Evolutionary conservation across 768 basidiomycete species (phyloP), one percentile per base, ranked within the genome.

Genomic region (Russula olivacea): DNA sequence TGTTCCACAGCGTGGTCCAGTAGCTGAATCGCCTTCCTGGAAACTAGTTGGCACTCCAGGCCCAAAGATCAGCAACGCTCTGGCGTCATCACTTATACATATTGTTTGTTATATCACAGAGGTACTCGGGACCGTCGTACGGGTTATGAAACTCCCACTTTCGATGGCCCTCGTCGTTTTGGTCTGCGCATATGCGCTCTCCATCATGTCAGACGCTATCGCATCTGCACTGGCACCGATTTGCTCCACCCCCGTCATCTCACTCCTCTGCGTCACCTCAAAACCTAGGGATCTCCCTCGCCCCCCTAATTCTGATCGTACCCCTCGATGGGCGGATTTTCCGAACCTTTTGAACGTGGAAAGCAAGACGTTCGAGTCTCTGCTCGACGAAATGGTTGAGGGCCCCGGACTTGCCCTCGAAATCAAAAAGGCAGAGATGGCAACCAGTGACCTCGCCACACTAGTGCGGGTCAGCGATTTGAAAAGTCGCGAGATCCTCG

Each of bases 371-470:
- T 84, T 91, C 60, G 86, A 84, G 58, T 77, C 87, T 66, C 73
- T 91, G 19, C 71, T 87, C 28, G 83, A 82, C 53, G 82, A 84
- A 51, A 77, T 84, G 0, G 77, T 80, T 0, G 83, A 85, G 2
- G 81, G 83, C 0, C 82, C 85, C 0, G 78, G 77, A 6, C 71
- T 92, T 41, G 82, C 87, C 5, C 70, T 88, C 49, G 82, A 88
- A 59, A 81, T 92, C 66, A 84, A 89, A 73, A 86, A 84, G 71
- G 85, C 88, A 15, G 86, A 91, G 68, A 85, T 91, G 81, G 90
- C 88, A 15, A 88, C 86, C 1, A 76, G 73, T 25, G 89, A 92
- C 70, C 76, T 92, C 56, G 75, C 81, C 15, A 78, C 82, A 6
- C 76, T 89, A 32, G 84, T 91, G 17, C 79, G 78, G 17, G 73